Conservation (phyloP, 805 yeast genomes). For the Candida vaughaniae region DNA sequence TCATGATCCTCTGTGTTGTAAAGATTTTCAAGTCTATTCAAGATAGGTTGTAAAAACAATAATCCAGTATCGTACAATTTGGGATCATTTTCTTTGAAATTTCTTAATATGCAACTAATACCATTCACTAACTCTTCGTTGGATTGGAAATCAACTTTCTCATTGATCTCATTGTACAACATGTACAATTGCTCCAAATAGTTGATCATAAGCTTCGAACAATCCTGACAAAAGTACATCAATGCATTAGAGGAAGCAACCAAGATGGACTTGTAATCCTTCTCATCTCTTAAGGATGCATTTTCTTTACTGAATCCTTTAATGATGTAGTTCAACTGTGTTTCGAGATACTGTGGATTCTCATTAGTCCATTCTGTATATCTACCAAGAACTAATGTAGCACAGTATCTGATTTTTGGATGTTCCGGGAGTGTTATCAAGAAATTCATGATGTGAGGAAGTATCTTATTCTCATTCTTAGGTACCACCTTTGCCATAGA, state of each 20-base stretch:
- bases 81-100: constrained; percentile 50
- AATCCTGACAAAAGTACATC: constrained; percentile 93
- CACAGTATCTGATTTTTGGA: constrained; percentile 85
- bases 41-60: constrained; percentile 67
- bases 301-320: constrained; percentile 53
- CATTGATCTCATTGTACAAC: constrained; percentile 59
- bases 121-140: constrained; percentile 85
- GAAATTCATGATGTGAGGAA: constrained; percentile 75
- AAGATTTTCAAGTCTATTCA: constrained; percentile 42
- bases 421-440: constrained; percentile 77
- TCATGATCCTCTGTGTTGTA: constrained; percentile 28
- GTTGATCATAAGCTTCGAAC: constrained; percentile 61
- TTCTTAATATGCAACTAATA: constrained; percentile 74
- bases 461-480: constrained; percentile 56
- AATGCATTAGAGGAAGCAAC: constrained; percentile 91
- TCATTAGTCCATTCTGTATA: constrained; percentile 93
- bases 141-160: constrained; percentile 62
- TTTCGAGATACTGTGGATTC: constrained; percentile 79
- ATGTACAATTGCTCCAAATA: constrained; percentile 73
- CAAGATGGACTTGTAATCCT: constrained; percentile 47
- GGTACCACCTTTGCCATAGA: constrained; percentile 93
- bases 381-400: constrained; percentile 90
- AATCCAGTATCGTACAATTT: constrained; percentile 50
- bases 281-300: constrained; percentile 17
- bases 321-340: constrained; percentile 81